Percentiles rank a stretch among this genome's conserved stretches.
phyloP scores from a whole-genome alignment of 2,329 filamentous ascomycete genomes.

The Colletotrichum siamense region DNA sequence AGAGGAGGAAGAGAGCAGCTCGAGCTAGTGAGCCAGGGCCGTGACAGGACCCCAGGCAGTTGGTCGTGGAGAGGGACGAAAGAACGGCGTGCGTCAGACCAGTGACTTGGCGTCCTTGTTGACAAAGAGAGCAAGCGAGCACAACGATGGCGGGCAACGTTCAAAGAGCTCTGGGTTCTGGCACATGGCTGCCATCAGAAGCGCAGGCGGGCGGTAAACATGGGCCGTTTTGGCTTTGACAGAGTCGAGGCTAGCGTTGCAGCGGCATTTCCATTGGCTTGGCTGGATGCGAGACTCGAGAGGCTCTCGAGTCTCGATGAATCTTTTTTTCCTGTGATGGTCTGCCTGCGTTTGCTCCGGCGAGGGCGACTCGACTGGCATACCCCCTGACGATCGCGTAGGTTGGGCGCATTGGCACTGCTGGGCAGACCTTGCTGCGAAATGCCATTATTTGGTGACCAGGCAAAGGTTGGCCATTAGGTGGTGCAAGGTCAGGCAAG shows the following conservation, averaged over 20 bases:
- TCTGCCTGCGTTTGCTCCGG: background rate
- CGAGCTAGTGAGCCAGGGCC: background rate
- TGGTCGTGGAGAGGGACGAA: background rate
- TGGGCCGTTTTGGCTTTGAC: background rate
- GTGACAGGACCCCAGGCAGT: background rate
- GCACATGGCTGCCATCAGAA: background rate
- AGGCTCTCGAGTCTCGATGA: background rate
- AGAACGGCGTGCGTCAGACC: background rate
- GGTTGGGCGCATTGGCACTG: background rate
- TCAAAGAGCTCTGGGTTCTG: background rate
- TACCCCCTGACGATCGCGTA: background rate
- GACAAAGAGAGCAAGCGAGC: background rate
- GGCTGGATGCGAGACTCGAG: background rate
- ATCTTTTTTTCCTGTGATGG: background rate
- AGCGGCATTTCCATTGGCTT: conserved; percentile 7
- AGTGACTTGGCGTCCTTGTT: background rate
- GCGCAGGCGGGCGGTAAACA: background rate
- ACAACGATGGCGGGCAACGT: background rate
- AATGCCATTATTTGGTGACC: background rate
- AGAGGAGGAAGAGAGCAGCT: background rate
- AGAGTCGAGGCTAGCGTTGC: conserved; percentile 13
- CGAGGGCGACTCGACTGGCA: background rate
- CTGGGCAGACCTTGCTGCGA: background rate
- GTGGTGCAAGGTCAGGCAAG: background rate
- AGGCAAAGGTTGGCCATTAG: background rate